Conservation (phyloP, 1,139 yeast genomes). For the Yamadazyma epiphylla region DNA sequence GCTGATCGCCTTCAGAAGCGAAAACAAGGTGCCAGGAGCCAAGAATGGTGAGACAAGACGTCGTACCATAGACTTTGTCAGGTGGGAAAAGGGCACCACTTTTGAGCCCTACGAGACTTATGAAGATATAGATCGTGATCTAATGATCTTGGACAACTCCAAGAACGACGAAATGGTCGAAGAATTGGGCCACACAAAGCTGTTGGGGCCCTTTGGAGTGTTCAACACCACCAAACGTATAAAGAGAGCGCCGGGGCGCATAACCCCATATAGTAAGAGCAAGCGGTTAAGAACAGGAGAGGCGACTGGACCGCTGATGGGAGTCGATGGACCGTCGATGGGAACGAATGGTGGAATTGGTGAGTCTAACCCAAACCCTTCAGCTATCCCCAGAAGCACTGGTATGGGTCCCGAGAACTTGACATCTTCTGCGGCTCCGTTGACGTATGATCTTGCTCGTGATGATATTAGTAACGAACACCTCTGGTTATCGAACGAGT, state of each 20-base stretch:
- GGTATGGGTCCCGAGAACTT: too few relatives aligned
- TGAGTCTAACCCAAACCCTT: background rate
- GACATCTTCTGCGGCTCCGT: background rate
- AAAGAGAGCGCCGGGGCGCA: background rate
- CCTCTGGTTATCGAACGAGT: conserved; percentile 65
- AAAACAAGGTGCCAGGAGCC: conserved; percentile 12
- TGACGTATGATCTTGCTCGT: too few relatives aligned
- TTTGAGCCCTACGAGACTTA: conserved; percentile 60
- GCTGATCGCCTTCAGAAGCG: conserved; percentile 12
- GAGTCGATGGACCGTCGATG: background rate
- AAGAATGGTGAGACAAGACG: conserved; percentile 43
- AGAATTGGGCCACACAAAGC: conserved; percentile 46
- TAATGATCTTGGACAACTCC: conserved; percentile 58
- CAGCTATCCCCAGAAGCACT: background rate
- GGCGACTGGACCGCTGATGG: too few relatives aligned
- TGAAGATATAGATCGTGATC: conserved; percentile 77
- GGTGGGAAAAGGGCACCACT: conserved; percentile 41
- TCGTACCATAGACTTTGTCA: conserved; percentile 72
- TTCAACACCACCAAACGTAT: conserved; percentile 26
- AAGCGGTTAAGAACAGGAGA: too few relatives aligned
- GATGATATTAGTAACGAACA: conserved; percentile 28
- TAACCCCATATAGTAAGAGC: too few relatives aligned
- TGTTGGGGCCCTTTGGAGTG: conserved; percentile 82
- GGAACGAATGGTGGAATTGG: background rate
- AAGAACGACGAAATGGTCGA: conserved; percentile 32